Evolutionary conservation across 2,329 filamentous ascomycete genomes (phyloP), one percentile per base, ranked within the genome.

Genomic region (Cadophora luteo-olivacea): DNA sequence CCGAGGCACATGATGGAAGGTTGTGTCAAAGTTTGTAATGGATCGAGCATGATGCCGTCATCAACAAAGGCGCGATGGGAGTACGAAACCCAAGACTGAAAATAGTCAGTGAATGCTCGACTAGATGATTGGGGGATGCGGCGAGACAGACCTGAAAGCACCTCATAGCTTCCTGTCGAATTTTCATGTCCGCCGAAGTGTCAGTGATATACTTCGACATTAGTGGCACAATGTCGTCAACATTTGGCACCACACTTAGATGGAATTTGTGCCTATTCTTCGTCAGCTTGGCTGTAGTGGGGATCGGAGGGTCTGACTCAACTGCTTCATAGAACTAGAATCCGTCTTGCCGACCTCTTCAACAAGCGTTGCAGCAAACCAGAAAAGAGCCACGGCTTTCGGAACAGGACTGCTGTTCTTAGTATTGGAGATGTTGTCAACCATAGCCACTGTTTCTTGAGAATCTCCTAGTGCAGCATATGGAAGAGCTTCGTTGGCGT

Each of bases 51-150:
- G 19, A 86, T 82, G 19, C 84, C 84, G 41, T 86, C 85, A 57
- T 85, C 84, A 3, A 85, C 81, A 61, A 89, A 88, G 33, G 86
- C 84, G 41, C 87, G 85, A 74, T 93, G 91, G 5, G 89, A 89
- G 75, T 93, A 94, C 73, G 88, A 84, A 38, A 93, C 85, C 91
- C 92, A 95, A 4, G 90, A 86, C 89, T 92, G 65, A 14, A 45
- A 68, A 6, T 48, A 4, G 49, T 72, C 64, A 74, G 71, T 38
- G 14, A 45, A 24, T 38, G 38, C 7, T 33, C 14, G 22, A 16
- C 24, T 25, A 3, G 33, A 29, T 14, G 3, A 25, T 29, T 54
- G 22, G 19, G 3, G 25, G 1, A 12, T 16, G 8, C 41, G 25
- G 24, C 29, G 12, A 64, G 24, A 70, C 73, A 64, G 79, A 89